Percentiles rank a stretch among this genome's conserved stretches.
Conservation (phyloP, 2,329 filamentous ascomycete species). For the Aureobasidium melanogenum region DNA sequence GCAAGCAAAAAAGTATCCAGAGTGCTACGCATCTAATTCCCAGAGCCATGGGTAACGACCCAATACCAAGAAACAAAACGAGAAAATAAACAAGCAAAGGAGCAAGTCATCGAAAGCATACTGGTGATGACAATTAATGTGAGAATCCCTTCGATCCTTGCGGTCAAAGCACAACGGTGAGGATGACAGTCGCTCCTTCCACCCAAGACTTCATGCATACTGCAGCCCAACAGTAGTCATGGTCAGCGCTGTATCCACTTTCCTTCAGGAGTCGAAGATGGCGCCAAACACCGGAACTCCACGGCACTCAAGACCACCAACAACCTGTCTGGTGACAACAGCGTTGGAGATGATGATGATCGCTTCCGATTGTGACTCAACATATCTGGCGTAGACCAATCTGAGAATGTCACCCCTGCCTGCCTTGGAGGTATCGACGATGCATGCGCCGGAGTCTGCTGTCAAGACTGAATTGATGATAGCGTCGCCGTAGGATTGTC, state of each 20-base stretch:
- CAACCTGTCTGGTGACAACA: conserved; percentile 56
- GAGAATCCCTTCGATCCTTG: background rate
- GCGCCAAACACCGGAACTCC: conserved; percentile 62
- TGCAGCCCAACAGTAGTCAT: background rate
- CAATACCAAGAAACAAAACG: background rate
- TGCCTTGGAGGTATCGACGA: conserved; percentile 55
- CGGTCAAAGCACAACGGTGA: background rate
- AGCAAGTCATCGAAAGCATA: background rate
- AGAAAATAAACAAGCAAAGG: background rate
- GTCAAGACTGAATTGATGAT: conserved; percentile 48
- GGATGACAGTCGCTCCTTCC: background rate
- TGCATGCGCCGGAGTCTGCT: conserved; percentile 53
- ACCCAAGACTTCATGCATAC: background rate
- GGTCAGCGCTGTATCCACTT: background rate
- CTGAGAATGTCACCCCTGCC: conserved; percentile 55
- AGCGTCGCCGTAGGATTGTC: conserved; percentile 51
- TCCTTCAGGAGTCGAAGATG: conserved; percentile 57
- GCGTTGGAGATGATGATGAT: conserved; percentile 68
- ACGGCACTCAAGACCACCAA: conserved; percentile 58
- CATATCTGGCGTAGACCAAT: conserved; percentile 44
- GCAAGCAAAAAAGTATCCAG: conserved; percentile 4
- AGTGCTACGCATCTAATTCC: background rate
- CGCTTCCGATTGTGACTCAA: conserved; percentile 49
- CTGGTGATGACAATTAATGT: conserved; percentile 2
- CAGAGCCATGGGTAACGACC: background rate